Evolutionary conservation across 805 yeast genomes (phyloP), one percentile per base, ranked within the genome.

Genomic region (Monosporozyma solicola): DNA sequence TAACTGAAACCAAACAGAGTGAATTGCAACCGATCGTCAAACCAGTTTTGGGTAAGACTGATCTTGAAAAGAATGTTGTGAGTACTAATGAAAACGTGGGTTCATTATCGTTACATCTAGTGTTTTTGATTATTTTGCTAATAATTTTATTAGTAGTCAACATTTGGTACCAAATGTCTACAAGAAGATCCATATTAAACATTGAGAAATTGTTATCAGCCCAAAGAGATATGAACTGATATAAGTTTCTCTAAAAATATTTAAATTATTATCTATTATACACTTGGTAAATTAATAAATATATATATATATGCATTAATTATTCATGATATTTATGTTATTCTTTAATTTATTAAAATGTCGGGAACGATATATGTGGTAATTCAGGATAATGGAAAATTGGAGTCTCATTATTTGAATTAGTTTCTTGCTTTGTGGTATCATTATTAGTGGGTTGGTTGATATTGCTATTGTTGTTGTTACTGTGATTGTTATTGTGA

Each of bases 341-440:
- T 32, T 32, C 15, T 32, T 35, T 31, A 29, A 8, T 2, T 2
- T 45, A 13, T 58, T 52, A 58, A 37, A 51, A 59, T 33, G 61
- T 57, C 52, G 61, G 56, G 52, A 57, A 53, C 45, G 49, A 55
- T 25, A 61, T 51, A 48, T 59, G 58, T 8, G 69, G 69, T 32
- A 65, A 57, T 48, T 63, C 68, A 7, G 69, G 69, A 50, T 64
- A 64, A 32, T 41, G 52, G 25, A 49, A 47, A 5, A 43, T 47
- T 39, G 35, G 29, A 31, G 43, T 32, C 11, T 46, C 48, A 11
- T 31, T 32, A 20, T 32, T 20, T 20, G 43, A 16, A 39, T 39
- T 39, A 43, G 8, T 22, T 35, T 15, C 35, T 13, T 33, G 22
- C 11, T 24, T 15, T 16, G 22, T 47, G 13, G 37, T 47, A 39